Evolutionary conservation across 495 filamentous ascomycete species (phyloP), one percentile per base, ranked within the genome.

Genomic region (Penicillium ochrochloron): DNA sequence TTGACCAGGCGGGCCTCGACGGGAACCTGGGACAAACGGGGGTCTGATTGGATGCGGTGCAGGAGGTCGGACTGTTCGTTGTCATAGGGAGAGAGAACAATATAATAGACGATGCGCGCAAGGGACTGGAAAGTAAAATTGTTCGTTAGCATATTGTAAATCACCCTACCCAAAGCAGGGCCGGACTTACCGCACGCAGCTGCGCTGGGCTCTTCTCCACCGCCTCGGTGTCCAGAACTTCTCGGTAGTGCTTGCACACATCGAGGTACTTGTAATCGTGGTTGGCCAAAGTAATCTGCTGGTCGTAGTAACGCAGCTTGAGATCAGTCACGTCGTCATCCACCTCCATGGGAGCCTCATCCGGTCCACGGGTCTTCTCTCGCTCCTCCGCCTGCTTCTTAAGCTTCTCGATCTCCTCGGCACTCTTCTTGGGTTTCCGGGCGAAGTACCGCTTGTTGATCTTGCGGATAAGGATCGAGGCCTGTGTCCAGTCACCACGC

Each of bases 51-150:
- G 71, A 98, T 89, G 68, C 95, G 92, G 78, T 99, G 95, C 65
- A 99, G 85, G 53, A 99, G 91, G 66, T 99, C 95, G 70, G 93
- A 94, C 78, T 99, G 95, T 73, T 99, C 95, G 79, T 99, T 99
- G 83, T 97, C 94, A 80, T 98, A 92, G 12, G 96, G 94, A 10
- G 95, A 90, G 61, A 99, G 91, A 65, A 97, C 93, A 73, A 97
- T 88, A 80, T 96, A 99, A 83, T 95, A 98, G 78, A 98, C 92
- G 69, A 97, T 92, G 66, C 94, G 86, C 79, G 96, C 91, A 52
- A 98, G 87, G 34, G 91, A 86, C 93, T 91, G 60, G n/a, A 62
- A 11, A 2, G 11, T 9, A 11, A 56, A 41, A 10, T 12, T 10
- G 6, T 12, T 21, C 4, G 23, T 56, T 21, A 56, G 53, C 33